Conservation (phyloP, 78 protist genomes). For the Dictyostelium brefeldianum region DNA sequence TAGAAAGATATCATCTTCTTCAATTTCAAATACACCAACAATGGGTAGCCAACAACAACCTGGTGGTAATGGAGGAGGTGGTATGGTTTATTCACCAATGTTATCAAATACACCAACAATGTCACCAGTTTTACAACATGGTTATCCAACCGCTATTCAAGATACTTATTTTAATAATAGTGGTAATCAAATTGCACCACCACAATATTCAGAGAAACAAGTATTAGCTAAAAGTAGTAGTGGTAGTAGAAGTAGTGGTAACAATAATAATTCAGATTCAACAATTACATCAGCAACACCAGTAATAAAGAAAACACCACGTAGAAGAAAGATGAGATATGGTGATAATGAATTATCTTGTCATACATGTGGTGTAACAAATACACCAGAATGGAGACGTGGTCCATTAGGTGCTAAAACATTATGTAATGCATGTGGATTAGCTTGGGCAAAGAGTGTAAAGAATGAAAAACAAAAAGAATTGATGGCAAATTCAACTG, state of each 20-base stretch:
- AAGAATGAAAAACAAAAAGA: conserved; percentile 74
- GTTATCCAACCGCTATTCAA: background rate
- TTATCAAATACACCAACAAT: background rate
- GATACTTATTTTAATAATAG: background rate
- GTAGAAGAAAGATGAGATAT: conserved; percentile 37
- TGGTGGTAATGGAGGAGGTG: background rate
- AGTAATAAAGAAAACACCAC: conserved; percentile 15
- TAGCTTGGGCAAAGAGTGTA: conserved; percentile 73
- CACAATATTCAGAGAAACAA: background rate
- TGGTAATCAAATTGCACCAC: background rate
- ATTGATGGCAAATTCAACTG: conserved; percentile 36
- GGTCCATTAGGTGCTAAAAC: conserved; percentile 73
- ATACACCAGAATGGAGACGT: conserved; percentile 80
- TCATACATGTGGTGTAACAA: conserved; percentile 75
- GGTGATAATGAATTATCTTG: conserved; percentile 57
- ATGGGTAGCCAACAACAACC: conserved; percentile 47
- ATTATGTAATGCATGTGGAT: conserved; percentile 78
- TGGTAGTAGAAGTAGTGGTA: background rate
- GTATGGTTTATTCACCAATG: conserved; percentile 29
- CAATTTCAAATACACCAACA: conserved; percentile 76
- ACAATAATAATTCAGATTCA: background rate
- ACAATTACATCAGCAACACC: background rate
- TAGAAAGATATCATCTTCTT: conserved; percentile 14
- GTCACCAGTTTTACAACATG: conserved; percentile 53
- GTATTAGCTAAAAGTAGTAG: background rate